phyloP scores from a whole-genome alignment of 192 early-diverging fungal species.

The Coemansia sp. region DNA sequence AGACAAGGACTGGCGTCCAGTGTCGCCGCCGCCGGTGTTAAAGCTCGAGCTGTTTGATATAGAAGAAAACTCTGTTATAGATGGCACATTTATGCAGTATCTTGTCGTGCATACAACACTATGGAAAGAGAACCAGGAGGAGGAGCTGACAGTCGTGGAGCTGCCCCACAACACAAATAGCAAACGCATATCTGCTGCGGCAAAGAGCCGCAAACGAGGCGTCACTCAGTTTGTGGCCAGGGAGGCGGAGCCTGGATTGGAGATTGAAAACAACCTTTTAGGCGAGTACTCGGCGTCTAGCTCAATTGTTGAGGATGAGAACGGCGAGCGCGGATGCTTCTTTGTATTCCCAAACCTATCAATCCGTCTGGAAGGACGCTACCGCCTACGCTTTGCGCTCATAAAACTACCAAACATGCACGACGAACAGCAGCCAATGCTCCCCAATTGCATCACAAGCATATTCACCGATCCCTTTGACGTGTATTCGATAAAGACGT shows the following conservation, averaged over 20 bases:
- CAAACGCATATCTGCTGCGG: constrained; percentile 53
- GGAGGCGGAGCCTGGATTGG: constrained; percentile 27
- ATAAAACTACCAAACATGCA: constrained; percentile 66
- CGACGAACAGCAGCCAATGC: constrained; percentile 51
- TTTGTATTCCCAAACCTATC: constrained; percentile 80
- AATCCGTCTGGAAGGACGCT: constrained; percentile 71
- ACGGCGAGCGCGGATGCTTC: constrained; percentile 66
- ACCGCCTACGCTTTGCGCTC: constrained; percentile 66
- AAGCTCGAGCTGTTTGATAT: constrained; percentile 63
- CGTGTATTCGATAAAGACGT: constrained; percentile 80
- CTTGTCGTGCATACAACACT: constrained; percentile 55
- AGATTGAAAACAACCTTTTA: constrained; percentile 48
- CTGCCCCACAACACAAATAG: constrained; percentile 51
- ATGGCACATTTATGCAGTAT: constrained; percentile 48
- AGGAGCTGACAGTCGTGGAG: constrained; percentile 47
- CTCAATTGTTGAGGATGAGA: constrained; percentile 46
- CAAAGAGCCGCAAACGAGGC: constrained; percentile 52
- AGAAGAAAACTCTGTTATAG: constrained; percentile 50
- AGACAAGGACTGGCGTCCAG: constrained; percentile 76
- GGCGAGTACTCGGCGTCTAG: constrained; percentile 45
- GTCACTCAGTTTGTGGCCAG: constrained; percentile 42
- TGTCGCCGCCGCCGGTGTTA: constrained; percentile 76
- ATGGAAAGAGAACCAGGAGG: constrained; percentile 32
- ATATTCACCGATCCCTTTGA: constrained; percentile 69
- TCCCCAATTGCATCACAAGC: constrained; percentile 56